Conservation (phyloP, 2,329 filamentous ascomycete species). For the Alternaria metachromatica region DNA sequence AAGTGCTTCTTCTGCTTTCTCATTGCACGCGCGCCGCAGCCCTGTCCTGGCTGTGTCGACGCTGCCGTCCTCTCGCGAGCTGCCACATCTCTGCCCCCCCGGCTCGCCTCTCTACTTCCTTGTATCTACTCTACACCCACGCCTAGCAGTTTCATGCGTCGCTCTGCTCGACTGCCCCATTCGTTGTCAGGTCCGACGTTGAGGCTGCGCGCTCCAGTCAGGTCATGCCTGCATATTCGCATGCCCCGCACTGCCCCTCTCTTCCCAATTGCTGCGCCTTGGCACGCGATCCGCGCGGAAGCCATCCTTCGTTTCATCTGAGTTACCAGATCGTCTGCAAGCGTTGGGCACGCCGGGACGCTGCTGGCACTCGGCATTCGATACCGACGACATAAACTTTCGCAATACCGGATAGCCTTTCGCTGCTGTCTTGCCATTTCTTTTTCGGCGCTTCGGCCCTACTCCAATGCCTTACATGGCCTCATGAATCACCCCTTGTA, state of each 20-base stretch:
- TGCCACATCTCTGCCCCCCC: slow-evolving; percentile 38
- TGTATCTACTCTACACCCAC: slow-evolving; percentile 6
- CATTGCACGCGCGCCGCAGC: slow-evolving; percentile 22
- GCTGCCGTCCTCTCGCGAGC: slow-evolving; percentile 34
- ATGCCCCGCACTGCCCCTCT: slow-evolving; percentile 33
- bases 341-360: not conserved
- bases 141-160: slow-evolving; percentile 12
- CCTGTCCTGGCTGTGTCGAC: slow-evolving; percentile 17
- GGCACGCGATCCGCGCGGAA: slow-evolving; percentile 16
- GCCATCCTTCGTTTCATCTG: slow-evolving; percentile 7
- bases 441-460: slow-evolving; percentile 19
- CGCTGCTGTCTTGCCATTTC: slow-evolving; percentile 17
- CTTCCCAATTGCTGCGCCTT: slow-evolving; percentile 15
- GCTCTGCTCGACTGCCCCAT: slow-evolving; percentile 11
- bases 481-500: slow-evolving; percentile 23
- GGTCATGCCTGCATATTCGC: slow-evolving; percentile 22
- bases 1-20: slow-evolving; percentile 54
- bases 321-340: slow-evolving; percentile 18
- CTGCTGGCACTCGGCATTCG: slow-evolving; percentile 5
- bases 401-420: not conserved
- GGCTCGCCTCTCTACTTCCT: slow-evolving; percentile 16
- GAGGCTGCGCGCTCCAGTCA: slow-evolving; percentile 26
- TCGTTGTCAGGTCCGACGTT: slow-evolving; percentile 18
- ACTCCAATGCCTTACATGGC: slow-evolving; percentile 16
- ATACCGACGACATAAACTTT: not conserved